Conservation (phyloP, 768 basidiomycete species). For the Pisolithus albus region DNA sequence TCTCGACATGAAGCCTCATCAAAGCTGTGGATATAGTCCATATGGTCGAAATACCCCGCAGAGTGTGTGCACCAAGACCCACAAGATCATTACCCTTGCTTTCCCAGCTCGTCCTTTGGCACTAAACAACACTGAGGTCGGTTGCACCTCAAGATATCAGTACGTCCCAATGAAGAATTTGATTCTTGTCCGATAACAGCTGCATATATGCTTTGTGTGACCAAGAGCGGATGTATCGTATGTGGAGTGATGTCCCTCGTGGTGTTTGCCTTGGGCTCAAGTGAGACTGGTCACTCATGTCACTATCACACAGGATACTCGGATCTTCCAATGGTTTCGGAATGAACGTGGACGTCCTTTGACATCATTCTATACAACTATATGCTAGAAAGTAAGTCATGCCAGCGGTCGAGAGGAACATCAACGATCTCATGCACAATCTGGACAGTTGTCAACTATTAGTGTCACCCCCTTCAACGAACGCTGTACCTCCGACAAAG, state of each 20-base stretch:
- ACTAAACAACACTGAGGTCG: conserved; percentile 6
- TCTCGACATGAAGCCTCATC: conserved; percentile 48
- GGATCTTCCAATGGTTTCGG: conserved; percentile 9
- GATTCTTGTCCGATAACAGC: conserved; percentile 72
- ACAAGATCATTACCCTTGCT: conserved; percentile 23
- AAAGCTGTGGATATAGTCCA: conserved; percentile 57
- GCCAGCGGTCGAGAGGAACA: too few relatives aligned
- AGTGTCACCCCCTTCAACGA: background rate
- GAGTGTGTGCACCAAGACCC: conserved; percentile 49
- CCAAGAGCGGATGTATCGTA: conserved; percentile 70
- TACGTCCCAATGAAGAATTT: conserved; percentile 61
- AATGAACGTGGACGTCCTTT: conserved; percentile 42
- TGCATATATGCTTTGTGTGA: conserved; percentile 69
- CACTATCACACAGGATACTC: conserved; percentile 1
- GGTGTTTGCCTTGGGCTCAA: conserved; percentile 55
- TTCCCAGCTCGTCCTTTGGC: too few relatives aligned
- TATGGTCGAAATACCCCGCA: conserved; percentile 57
- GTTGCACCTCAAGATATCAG: conserved; percentile 66
- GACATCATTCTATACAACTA: too few relatives aligned
- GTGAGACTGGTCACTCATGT: conserved; percentile 17
- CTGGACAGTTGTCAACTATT: conserved; percentile 86
- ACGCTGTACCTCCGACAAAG: background rate
- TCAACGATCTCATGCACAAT: conserved; percentile 61
- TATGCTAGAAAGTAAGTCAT: too few relatives aligned
- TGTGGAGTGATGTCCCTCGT: conserved; percentile 66